Evolutionary conservation across 2,329 filamentous ascomycete species (phyloP), one percentile per base, ranked within the genome.

Genomic region (Trichoderma sp.): DNA sequence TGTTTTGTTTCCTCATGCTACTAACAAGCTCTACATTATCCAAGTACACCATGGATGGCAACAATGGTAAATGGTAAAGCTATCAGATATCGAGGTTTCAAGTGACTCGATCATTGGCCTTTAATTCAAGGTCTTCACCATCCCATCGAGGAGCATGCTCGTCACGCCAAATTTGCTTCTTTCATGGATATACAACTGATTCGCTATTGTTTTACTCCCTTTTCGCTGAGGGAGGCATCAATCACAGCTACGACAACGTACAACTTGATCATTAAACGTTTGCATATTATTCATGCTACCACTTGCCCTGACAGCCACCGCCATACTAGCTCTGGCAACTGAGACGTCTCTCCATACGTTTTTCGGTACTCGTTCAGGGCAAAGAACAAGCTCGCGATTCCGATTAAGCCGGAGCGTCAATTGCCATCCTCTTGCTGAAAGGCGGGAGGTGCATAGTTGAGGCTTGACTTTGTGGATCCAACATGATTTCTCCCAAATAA

Each of bases 351-450:
- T 79, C 87, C 82, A 87, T 93, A 91, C 91, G 86, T 85, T 88
- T 88, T 94, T 70, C 93, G 92, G 94, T 96, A 92, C 86, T 87
- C 87, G 90, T 92, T 89, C 82, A 75, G 88, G 93, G 94, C 94
- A 92, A 86, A 97, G 88, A 97, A 82, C 81, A 89, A 88, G 82
- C 73, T 72, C 74, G 75, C 78, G 92, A 93, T 93, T 93, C 91
- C 93, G 92, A 97, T 96, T 97, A 97, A 98, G 95, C 95, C 94
- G 95, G 95, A 97, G 94, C 93, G 89, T 89, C 91, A 91, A 91
- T 90, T 95, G 91, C 88, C 93, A 91, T 90, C 88, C 90, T 87
- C 86, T 85, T 84, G 84, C 89, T 85, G 93, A 97, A 84, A 97
- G 92, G 89, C 86, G 81, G 81, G 83, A 86, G 90, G 90, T 92